A percentile compares a stretch with the other conserved stretches of the same genome.
Conservation (phyloP, 2,329 filamentous ascomycete genomes). For the Polytolypa hystricis region DNA sequence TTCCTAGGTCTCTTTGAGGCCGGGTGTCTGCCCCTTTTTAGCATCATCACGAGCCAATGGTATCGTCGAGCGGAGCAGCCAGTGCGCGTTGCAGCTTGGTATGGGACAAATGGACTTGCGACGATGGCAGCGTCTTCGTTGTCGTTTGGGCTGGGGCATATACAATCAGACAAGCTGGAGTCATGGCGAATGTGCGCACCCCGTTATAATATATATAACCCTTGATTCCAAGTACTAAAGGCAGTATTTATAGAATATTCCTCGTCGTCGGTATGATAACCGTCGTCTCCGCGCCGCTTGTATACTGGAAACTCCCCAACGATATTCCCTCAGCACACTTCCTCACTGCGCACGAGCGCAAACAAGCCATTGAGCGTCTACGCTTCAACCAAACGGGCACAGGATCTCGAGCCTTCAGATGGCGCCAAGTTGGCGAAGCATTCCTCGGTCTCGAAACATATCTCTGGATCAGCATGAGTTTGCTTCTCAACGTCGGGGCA, state of each 20-base stretch:
- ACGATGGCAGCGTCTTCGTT: constrained; percentile 47
- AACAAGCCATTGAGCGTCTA: constrained; percentile 38
- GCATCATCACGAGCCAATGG: constrained; percentile 37
- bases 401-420: constrained; percentile 36
- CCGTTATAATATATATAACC: background rate
- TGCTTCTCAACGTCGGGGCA: constrained; percentile 55
- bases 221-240: too few species aligned
- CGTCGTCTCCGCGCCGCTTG: constrained; percentile 44
- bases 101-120: constrained; percentile 49
- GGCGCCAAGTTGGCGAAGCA: constrained; percentile 33
- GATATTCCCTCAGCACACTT: constrained; percentile 44
- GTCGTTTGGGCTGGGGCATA: constrained; percentile 48
- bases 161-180: constrained; percentile 32
- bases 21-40: constrained; percentile 37
- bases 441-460: constrained; percentile 39
- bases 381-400: constrained; percentile 41
- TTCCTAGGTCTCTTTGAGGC: constrained; percentile 45
- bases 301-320: constrained; percentile 49
- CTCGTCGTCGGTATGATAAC: constrained; percentile 52
- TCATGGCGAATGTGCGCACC: constrained; percentile 40
- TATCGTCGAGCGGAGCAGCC: constrained; percentile 48
- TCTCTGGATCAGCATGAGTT: constrained; percentile 49
- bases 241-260: constrained; percentile 41
- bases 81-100: constrained; percentile 54
- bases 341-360: constrained; percentile 36